Percentiles rank a stretch among this genome's conserved stretches.
These are phyloP conservation scores for Zoysia matrella DNA, from an alignment of 202 grass and related monocot genomes.

Conservation along the genomic window DNA sequence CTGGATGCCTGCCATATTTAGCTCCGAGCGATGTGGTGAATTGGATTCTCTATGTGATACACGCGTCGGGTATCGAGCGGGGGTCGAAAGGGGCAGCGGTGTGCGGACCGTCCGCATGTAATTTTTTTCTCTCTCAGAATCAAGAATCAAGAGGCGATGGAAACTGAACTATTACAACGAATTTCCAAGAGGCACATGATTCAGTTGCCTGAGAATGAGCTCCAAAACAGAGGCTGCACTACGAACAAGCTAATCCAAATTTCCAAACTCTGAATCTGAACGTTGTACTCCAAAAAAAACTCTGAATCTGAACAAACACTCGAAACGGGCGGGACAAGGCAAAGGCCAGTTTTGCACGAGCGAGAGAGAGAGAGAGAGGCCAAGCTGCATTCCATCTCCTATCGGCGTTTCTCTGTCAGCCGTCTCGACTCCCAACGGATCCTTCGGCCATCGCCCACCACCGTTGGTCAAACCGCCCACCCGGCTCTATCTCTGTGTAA, in stretches of 20 bases:
- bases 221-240: neutral
- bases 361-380: constrained; percentile 15
- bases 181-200: neutral
- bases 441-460: constrained; percentile 33
- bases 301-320: neutral
- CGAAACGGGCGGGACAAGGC: constrained; percentile 16
- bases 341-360: neutral
- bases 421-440: constrained; percentile 54
- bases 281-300: neutral
- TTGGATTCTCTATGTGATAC: too few relatives aligned
- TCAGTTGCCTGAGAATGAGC: neutral
- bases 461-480: constrained; percentile 49
- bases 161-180: too few relatives aligned
- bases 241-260: neutral
- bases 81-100: too few relatives aligned
- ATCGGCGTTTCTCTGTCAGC: constrained; percentile 24
- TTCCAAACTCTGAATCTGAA: too few relatives aligned
- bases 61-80: too few relatives aligned
- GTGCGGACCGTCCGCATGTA: too few relatives aligned
- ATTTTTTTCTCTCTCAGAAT: too few relatives aligned
- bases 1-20: too few relatives aligned
- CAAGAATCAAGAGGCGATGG: too few relatives aligned
- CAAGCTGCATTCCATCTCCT: constrained; percentile 36
- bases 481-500: constrained; percentile 8
- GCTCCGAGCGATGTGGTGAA: too few relatives aligned